phyloP scores from a whole-genome alignment of 345 rosid species.

The Acer saccharum region DNA sequence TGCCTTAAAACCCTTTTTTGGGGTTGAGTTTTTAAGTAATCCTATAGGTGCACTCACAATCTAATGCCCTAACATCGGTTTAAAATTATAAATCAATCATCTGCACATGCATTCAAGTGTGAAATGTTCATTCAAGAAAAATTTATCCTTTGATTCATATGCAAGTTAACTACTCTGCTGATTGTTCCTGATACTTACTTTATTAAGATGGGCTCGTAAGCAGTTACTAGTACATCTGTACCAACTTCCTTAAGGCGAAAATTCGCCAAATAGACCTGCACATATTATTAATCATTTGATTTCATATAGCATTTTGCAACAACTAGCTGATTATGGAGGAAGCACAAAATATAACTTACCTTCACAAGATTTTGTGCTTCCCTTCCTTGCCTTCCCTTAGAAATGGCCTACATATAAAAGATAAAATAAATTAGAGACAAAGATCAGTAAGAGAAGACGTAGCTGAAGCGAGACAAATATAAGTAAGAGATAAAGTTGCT shows the following conservation, averaged over 20 bases:
- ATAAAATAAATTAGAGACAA: conserved; percentile 6
- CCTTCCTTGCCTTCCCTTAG: conserved; percentile 92
- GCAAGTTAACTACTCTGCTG: not conserved
- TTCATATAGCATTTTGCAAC: conserved; percentile 18
- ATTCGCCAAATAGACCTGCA: conserved; percentile 81
- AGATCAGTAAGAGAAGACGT: not conserved
- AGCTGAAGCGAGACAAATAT: too few relatives aligned
- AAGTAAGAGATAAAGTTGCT: not conserved
- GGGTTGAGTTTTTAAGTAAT: not conserved
- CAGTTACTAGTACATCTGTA: conserved; percentile 76
- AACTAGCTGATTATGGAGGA: not conserved
- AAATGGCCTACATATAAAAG: conserved; percentile 49
- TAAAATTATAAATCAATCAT: not conserved
- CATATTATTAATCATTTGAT: conserved; percentile 2
- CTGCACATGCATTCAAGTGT: not conserved
- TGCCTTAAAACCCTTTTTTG: not conserved
- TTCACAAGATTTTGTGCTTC: conserved; percentile 80
- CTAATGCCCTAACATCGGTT: not conserved
- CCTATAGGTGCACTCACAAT: not conserved
- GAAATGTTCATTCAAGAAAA: not conserved
- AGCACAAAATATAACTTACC: conserved; percentile 36
- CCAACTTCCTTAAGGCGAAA: conserved; percentile 70
- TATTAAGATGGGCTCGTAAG: conserved; percentile 68
- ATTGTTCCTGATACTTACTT: conserved; percentile 46
- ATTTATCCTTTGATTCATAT: not conserved